phyloP scores from a whole-genome alignment of 768 basidiomycete species.

The Paxillus rubicundulus region DNA sequence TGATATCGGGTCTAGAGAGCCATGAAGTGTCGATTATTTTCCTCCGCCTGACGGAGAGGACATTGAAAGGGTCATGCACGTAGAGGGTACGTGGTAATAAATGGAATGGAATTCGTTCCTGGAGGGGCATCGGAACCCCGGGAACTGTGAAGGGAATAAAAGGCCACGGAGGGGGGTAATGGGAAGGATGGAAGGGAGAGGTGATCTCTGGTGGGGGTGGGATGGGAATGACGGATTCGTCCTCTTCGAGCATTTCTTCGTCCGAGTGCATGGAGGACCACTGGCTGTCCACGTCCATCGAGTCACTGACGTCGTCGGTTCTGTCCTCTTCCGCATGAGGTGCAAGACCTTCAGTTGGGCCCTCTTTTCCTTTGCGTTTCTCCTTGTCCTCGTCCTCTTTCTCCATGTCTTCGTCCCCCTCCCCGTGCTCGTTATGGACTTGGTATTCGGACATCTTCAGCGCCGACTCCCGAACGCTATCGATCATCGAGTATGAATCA shows the following conservation, averaged over 20 bases:
- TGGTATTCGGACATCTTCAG: no score
- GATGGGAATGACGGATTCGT: not conserved
- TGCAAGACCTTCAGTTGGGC: not conserved
- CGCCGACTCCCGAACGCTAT: not conserved
- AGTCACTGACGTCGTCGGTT: not conserved
- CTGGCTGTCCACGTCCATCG: not conserved
- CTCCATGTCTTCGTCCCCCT: not conserved
- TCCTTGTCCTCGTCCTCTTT: not conserved
- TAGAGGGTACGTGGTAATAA: conserved; percentile 40
- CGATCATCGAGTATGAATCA: not conserved
- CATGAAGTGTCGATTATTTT: conserved; percentile 16
- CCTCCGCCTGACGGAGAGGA: conserved; percentile 22
- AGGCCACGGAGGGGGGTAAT: conserved; percentile 44
- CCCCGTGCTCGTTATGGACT: not conserved
- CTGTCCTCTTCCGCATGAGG: not conserved
- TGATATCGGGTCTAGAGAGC: conserved; percentile 30
- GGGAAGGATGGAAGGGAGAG: conserved; percentile 31
- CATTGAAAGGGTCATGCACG: conserved; percentile 43
- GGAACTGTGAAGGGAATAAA: conserved; percentile 34
- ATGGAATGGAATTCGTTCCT: conserved; percentile 33
- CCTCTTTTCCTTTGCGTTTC: not conserved
- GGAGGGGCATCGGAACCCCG: conserved; percentile 24
- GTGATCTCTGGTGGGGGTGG: conserved; percentile 9
- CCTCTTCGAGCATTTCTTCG: not conserved
- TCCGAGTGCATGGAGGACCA: not conserved